A percentile compares a stretch with the other conserved stretches of the same genome.
Evolutionary conservation across 2,329 filamentous ascomycete species (phyloP).

Genomic region (Trichoderma lentiforme): DNA sequence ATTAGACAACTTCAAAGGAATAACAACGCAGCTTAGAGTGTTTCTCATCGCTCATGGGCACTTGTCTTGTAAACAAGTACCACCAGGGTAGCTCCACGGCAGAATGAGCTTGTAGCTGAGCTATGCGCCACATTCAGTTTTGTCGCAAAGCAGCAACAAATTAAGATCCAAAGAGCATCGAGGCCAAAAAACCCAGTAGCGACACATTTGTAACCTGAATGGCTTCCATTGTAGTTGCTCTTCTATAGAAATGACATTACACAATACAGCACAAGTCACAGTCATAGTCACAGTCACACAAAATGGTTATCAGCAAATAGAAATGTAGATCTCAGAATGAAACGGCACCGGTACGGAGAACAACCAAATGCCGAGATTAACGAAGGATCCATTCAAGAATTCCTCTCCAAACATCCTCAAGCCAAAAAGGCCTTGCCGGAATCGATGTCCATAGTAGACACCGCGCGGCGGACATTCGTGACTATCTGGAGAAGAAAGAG

Average conservation of each 20-base stretch:
- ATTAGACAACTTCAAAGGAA: not conserved
- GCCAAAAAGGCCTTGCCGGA: slow-evolving; percentile 36
- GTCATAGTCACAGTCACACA: not conserved
- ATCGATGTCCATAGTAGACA: slow-evolving; percentile 31
- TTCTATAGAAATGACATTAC: not conserved
- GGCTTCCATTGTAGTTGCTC: not conserved
- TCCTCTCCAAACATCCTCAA: slow-evolving; percentile 44
- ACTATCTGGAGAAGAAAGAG: slow-evolving; percentile 48
- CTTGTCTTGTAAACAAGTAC: not conserved
- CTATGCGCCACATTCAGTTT: not conserved
- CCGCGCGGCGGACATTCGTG: slow-evolving; percentile 44
- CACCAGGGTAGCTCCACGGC: no score
- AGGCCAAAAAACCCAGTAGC: not conserved
- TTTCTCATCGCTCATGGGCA: not conserved
- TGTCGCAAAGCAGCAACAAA: not conserved
- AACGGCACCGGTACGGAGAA: slow-evolving; percentile 50
- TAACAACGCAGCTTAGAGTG: not conserved
- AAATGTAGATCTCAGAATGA: slow-evolving; percentile 59
- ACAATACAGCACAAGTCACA: no score
- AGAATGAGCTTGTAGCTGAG: not conserved
- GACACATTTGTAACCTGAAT: not conserved
- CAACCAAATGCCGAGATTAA: slow-evolving; percentile 54
- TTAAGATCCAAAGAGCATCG: not conserved
- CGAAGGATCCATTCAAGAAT: slow-evolving; percentile 47
- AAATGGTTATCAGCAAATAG: not conserved